Evolutionary conservation across 306 rosid species (phyloP).

Genomic region (Dalbergia oliveri): DNA sequence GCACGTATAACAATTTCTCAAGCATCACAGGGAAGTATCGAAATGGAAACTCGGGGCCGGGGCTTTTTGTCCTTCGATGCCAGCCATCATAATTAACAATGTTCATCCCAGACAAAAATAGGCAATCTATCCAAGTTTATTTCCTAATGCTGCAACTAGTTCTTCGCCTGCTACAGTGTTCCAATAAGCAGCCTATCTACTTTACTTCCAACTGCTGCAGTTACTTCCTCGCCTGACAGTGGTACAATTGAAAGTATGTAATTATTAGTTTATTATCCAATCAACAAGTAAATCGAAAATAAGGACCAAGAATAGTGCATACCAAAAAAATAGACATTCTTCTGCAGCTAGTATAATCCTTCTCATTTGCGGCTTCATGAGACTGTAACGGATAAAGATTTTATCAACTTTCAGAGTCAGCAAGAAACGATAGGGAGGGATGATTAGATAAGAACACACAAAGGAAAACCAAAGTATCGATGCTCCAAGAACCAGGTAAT

Average conservation of each 20-base stretch:
- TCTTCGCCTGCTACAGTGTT: slow-evolving; percentile 54
- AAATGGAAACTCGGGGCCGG: background rate
- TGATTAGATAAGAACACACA: background rate
- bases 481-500: no score
- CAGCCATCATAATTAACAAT: slow-evolving; percentile 10
- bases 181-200: slow-evolving; percentile 55
- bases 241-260: slow-evolving; percentile 29
- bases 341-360: slow-evolving; percentile 53
- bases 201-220: slow-evolving; percentile 71
- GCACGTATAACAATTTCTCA: slow-evolving; percentile 18
- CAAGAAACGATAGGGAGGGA: background rate
- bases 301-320: slow-evolving; percentile 9
- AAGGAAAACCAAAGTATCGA: no score
- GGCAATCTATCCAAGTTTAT: slow-evolving; percentile 60
- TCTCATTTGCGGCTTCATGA: slow-evolving; percentile 56
- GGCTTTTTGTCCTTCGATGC: slow-evolving; percentile 15
- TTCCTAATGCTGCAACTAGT: slow-evolving; percentile 76
- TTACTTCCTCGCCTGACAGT: slow-evolving; percentile 73
- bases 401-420: slow-evolving; percentile 1
- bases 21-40: background rate
- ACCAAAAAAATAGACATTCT: slow-evolving; percentile 71
- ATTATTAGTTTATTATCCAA: slow-evolving; percentile 19
- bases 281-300: slow-evolving; percentile 6
- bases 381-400: slow-evolving; percentile 37
- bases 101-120: slow-evolving; percentile 3